Percentiles rank a stretch among this genome's conserved stretches.
phyloP scores from a whole-genome alignment of 2,329 filamentous ascomycete genomes.

The Ophiostoma perfectum region DNA sequence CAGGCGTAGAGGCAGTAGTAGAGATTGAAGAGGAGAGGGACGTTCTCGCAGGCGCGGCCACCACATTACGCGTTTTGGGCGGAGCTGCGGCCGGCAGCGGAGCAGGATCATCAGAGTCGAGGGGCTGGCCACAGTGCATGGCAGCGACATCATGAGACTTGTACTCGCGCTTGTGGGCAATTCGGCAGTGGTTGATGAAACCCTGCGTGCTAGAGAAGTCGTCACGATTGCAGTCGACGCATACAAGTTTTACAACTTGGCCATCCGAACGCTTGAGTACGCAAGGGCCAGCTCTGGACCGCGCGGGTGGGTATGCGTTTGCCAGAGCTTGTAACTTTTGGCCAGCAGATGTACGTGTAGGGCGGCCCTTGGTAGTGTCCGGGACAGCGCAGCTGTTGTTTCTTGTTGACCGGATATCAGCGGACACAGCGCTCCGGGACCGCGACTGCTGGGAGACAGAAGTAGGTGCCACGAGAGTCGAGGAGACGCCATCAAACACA shows the following conservation, averaged over 20 bases:
- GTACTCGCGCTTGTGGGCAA: constrained; percentile 87
- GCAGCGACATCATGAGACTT: constrained; percentile 95
- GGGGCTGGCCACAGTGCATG: constrained; percentile 74
- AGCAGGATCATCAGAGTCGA: constrained; percentile 62
- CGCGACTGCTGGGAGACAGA: constrained; percentile 40
- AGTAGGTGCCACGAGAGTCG: neutral
- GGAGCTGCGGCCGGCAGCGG: neutral
- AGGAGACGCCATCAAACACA: constrained; percentile 67
- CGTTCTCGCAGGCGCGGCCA: constrained; percentile 23
- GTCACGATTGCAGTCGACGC: constrained; percentile 78
- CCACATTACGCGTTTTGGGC: constrained; percentile 8
- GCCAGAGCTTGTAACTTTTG: constrained; percentile 65
- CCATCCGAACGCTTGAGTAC: constrained; percentile 82
- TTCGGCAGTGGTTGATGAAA: constrained; percentile 99
- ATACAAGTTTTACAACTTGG: constrained; percentile 82
- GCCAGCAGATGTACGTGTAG: constrained; percentile 46
- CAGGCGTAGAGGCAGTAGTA: neutral
- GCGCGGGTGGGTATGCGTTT: constrained; percentile 64
- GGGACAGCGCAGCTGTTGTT: constrained; percentile 47
- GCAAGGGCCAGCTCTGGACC: constrained; percentile 77
- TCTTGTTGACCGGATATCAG: constrained; percentile 73
- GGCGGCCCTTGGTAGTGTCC: constrained; percentile 45
- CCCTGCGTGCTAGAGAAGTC: constrained; percentile 96
- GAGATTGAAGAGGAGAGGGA: neutral
- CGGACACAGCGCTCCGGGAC: constrained; percentile 42